These are phyloP conservation scores for Orbilia blumenaviensis DNA, from an alignment of 2,329 filamentous ascomycete genomes.

Conservation along the genomic window DNA sequence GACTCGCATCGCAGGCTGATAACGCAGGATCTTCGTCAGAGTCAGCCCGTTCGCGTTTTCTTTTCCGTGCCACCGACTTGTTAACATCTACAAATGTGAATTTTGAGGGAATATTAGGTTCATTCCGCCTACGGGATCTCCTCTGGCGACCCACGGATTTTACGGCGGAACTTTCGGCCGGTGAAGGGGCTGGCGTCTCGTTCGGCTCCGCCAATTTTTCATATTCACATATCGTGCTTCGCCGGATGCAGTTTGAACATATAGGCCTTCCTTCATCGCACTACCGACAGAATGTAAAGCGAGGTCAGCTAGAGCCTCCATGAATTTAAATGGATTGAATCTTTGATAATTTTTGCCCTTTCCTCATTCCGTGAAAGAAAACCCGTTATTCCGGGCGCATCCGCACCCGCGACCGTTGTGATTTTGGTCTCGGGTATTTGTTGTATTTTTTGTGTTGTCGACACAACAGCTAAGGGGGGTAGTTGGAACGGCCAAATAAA, in stretches of 20 bases:
- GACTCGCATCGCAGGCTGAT: neutral
- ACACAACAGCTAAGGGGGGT: neutral
- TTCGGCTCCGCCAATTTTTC: neutral
- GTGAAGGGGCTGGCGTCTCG: neutral
- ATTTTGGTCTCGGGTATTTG: neutral
- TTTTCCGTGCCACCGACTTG: neutral
- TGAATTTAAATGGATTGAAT: too few species aligned
- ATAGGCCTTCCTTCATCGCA: slow-evolving; percentile 36
- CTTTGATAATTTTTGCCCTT: neutral
- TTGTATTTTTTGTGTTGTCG: slow-evolving; percentile 44
- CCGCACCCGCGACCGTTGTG: neutral
- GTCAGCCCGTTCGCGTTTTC: slow-evolving; percentile 9
- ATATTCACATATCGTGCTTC: slow-evolving; percentile 27
- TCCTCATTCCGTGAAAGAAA: too few species aligned
- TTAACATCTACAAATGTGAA: slow-evolving; percentile 40
- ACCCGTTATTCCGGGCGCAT: too few species aligned
- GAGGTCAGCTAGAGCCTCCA: neutral
- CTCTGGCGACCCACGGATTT: neutral
- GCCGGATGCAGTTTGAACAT: slow-evolving; percentile 39
- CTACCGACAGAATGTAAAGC: neutral
- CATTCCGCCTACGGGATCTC: slow-evolving; percentile 22
- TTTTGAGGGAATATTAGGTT: neutral
- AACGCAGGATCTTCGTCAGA: neutral
- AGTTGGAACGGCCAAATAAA: neutral
- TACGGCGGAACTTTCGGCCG: neutral